phyloP scores from a whole-genome alignment of 2,329 filamentous ascomycete species.

The Claviceps pazoutovae region DNA sequence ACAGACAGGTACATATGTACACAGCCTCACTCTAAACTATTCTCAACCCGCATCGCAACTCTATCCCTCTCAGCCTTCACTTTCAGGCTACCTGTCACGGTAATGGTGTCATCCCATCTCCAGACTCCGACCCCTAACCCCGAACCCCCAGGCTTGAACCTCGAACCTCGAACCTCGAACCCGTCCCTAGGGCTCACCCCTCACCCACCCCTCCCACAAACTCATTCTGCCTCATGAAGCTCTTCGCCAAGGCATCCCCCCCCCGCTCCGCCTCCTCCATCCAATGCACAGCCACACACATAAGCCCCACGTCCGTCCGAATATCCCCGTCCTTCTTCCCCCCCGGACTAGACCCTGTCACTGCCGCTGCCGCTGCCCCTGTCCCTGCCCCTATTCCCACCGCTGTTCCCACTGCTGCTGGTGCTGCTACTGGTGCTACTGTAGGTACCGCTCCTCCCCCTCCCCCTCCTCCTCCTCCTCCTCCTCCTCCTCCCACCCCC shows the following conservation, averaged over 20 bases:
- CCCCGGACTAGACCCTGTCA: slow-evolving; percentile 11
- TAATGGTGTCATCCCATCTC: too few relatives aligned
- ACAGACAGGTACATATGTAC: too few relatives aligned
- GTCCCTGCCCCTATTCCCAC: slow-evolving; percentile 8
- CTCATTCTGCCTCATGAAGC: slow-evolving; percentile 60
- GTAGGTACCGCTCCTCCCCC: slow-evolving; percentile 24
- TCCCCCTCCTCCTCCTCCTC: slow-evolving; percentile 16
- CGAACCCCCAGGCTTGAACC: too few relatives aligned
- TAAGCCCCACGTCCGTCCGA: slow-evolving; percentile 68
- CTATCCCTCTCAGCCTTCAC: too few relatives aligned
- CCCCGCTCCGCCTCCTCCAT: slow-evolving; percentile 81
- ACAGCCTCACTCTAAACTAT: too few relatives aligned
- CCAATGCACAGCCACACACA: slow-evolving; percentile 95
- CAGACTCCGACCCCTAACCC: too few relatives aligned
- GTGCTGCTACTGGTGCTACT: slow-evolving; percentile 2
- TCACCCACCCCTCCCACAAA: slow-evolving; percentile 15
- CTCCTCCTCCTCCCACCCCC: slow-evolving; percentile 18
- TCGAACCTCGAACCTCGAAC: too few relatives aligned
- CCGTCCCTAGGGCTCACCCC: too few relatives aligned
- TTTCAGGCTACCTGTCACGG: too few relatives aligned
- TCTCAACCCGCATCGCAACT: too few relatives aligned
- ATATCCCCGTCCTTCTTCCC: slow-evolving; percentile 33
- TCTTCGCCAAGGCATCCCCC: slow-evolving; percentile 73
- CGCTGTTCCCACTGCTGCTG: slow-evolving; percentile 10
- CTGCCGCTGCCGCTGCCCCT: slow-evolving; percentile 10